phyloP scores from a whole-genome alignment of 2,329 filamentous ascomycete genomes.

The Didymella keratinophila region DNA sequence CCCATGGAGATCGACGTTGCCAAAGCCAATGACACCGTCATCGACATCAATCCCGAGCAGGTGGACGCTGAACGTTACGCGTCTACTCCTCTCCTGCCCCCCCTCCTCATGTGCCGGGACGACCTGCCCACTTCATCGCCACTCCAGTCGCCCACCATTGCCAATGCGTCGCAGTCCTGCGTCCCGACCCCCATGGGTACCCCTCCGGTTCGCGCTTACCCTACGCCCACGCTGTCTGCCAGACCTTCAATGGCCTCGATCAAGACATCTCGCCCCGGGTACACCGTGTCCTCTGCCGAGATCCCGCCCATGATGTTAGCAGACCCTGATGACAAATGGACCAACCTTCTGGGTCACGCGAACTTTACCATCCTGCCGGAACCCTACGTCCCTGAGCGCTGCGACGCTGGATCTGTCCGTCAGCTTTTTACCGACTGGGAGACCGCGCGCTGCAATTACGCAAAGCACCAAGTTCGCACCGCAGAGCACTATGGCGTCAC shows the following conservation, averaged over 20 bases:
- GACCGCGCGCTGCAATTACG: constrained; percentile 82
- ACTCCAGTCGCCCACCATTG: constrained; percentile 84
- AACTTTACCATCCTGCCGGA: constrained; percentile 89
- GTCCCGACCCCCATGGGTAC: constrained; percentile 58
- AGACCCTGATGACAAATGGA: constrained; percentile 84
- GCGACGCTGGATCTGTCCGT: constrained; percentile 67
- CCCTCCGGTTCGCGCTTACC: constrained; percentile 56
- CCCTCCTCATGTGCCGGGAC: constrained; percentile 70
- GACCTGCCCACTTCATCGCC: constrained; percentile 74
- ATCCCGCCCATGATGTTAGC: constrained; percentile 70
- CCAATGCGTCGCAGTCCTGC: constrained; percentile 59
- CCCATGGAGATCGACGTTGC: constrained; percentile 48
- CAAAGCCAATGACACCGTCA: constrained; percentile 56
- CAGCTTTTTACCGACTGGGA: constrained; percentile 83
- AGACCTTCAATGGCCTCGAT: constrained; percentile 82
- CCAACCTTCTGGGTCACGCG: constrained; percentile 83
- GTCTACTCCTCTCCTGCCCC: constrained; percentile 84
- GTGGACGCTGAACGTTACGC: constrained; percentile 68
- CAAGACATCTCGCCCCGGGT: constrained; percentile 55
- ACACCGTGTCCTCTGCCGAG: constrained; percentile 59
- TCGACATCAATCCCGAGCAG: constrained; percentile 59
- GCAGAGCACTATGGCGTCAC: constrained; percentile 90
- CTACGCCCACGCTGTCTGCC: constrained; percentile 78
- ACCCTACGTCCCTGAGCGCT: constrained; percentile 74
- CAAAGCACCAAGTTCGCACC: constrained; percentile 85